Evolutionary conservation across 179 eudicot genomes (phyloP), one percentile per base, ranked within the genome.

Genomic region (Spinacia oleracea): DNA sequence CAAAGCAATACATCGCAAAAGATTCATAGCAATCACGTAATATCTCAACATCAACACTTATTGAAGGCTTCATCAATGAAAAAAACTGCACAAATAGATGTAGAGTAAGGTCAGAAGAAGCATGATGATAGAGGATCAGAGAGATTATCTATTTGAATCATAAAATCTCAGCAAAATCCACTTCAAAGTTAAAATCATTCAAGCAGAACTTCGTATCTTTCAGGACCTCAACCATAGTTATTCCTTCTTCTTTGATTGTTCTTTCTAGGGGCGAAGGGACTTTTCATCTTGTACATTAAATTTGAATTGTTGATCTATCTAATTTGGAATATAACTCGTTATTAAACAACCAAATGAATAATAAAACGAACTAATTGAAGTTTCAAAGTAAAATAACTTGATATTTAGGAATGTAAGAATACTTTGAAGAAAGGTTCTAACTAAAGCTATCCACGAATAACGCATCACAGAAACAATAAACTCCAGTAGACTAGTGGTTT

Each of bases 1-100:
- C 96, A 85, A 96, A 96, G 91, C 98, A 96, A 85, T 96, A 96
- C 99, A 96, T 96, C 50, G 99, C 99, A 91, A 96, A 96, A 67
- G 99, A 86, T 84, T 96, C 99, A 81, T 96, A 96, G 87, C 98
- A 90, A 91, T 96, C 99, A 60, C 99, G 96, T 31, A 93, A 85
- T 80, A 96, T 96, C 85, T 77, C 99, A 60, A 93, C 88, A 82
- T 91, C 93, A 83, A 96, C 97, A 85, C 99, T 93, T 81, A 96
- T 92, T 59, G 92, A 79, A 62, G 99, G 99, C 59, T 89, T 82
- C 81, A 89, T 77, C 93, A 96, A 79, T 38, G 99, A 96, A 74
- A 89, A 84, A 82, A 93, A 92, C 99, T 96, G 94, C 87, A 85
- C n/a, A 38, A 75, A 79, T 10, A 34, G 40, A 74, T 25, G 48